Evolutionary conservation across 225 moss, liverwort and hornwort species (phyloP), one percentile per base, ranked within the genome.

Genomic region (Ulota crispa): DNA sequence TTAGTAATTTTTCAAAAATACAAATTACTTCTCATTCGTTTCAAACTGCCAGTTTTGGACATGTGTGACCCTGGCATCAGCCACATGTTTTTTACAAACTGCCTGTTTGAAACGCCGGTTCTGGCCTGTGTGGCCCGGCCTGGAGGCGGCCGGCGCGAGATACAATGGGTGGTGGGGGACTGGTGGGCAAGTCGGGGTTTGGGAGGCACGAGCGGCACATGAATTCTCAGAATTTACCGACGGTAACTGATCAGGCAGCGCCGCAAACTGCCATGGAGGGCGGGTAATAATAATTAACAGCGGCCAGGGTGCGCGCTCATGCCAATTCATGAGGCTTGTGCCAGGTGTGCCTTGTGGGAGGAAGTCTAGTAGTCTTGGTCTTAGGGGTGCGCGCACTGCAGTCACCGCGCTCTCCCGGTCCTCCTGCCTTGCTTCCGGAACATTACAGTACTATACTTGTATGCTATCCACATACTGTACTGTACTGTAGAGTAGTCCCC

Each of bases 221-320:
- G 30, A 68, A 4, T 39, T 20, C 6, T 8, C 32, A 20, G 16
- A 3, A 30, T 39, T 74, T 74, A 61, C 62, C 76, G 76, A 62
- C 45, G 76, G 31, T 76, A 31, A 43, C 30, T 16, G 31, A 15
- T 16, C 24, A 3, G 41, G 42, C 61, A n/a, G 77, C 77, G 77
- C 77, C 77, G 77, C 77, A 77, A 77, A 77, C 76, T 77, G 50
- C 24, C 77, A 9, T 50, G 50, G 4, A 50, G 13, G 45, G 45
- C 14, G 14, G 3, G 15, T 37, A 19, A 66, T 37, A 19, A 66
- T 37, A 36, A 7, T 7, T 36, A 36, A 36, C 7, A 39, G 39
- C 39, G 8, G 16, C 24, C 53, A 24, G 14, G 26, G 36, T 52
- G 66, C 50, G 47, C n/a, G n/a, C 6, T 19, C 34, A 19, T 2